Conservation (phyloP, 2,329 filamentous ascomycete genomes). For the Hymenoscyphus repandus region DNA sequence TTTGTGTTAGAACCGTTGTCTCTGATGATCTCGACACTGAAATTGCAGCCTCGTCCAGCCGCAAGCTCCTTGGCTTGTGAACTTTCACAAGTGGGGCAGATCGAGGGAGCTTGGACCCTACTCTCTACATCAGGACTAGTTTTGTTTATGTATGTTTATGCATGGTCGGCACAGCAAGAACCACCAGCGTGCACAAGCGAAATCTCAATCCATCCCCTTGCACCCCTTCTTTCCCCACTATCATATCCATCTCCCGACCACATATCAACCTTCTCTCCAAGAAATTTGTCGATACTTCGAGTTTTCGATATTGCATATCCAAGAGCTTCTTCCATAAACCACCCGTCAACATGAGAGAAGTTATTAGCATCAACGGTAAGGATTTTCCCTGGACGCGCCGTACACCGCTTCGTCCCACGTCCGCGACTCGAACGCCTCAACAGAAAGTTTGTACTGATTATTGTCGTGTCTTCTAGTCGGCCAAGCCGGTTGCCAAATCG, state of each 20-base stretch:
- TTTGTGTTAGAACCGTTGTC: not conserved
- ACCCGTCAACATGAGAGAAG: conserved; percentile 84
- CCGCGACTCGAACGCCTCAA: conserved; percentile 4
- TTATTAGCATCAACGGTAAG: conserved; percentile 98
- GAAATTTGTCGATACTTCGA: not conserved
- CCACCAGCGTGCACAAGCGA: conserved; percentile 19
- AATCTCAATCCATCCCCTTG: conserved; percentile 21
- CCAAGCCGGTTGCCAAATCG: conserved; percentile 99
- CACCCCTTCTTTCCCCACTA: conserved; percentile 23
- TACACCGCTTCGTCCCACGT: conserved; percentile 31
- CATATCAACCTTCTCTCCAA: conserved; percentile 14
- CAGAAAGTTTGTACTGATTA: conserved; percentile 22
- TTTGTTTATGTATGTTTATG: conserved; percentile 19
- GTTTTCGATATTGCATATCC: conserved; percentile 12
- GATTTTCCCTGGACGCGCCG: conserved; percentile 28
- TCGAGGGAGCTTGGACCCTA: conserved; percentile 17
- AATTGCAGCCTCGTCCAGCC: not conserved
- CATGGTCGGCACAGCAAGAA: conserved; percentile 12
- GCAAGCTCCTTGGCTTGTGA: not conserved
- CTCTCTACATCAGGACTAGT: conserved; percentile 3
- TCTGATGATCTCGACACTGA: not conserved
- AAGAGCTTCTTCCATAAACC: conserved; percentile 21
- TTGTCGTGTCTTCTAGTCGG: conserved; percentile 62
- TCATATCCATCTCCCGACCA: conserved; percentile 11
- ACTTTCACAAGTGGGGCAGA: not conserved